A percentile compares a stretch with the other conserved stretches of the same genome.
Evolutionary conservation across 2,329 filamentous ascomycete species (phyloP).

Genomic region (Trichoderma sp.): DNA sequence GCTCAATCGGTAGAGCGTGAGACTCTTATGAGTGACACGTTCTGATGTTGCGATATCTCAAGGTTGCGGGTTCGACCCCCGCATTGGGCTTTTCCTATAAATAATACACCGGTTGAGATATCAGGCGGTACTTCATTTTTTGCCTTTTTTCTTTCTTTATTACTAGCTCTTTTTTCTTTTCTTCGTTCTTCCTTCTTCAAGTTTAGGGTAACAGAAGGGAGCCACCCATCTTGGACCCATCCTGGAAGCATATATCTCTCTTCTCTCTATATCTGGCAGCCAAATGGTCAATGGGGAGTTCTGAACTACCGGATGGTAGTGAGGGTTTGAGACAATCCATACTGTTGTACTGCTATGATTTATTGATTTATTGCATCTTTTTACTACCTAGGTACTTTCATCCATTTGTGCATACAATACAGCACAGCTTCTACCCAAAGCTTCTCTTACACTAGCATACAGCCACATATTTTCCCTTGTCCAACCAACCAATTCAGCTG

Average conservation of each 20-base stretch:
- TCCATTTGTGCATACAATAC: not conserved
- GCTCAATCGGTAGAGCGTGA: slow-evolving; percentile 64
- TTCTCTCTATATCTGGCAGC: not conserved
- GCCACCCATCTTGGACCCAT: not conserved
- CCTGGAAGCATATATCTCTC: too few species aligned
- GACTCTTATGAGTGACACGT: slow-evolving; percentile 55
- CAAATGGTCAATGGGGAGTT: not conserved
- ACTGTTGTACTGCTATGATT: not conserved
- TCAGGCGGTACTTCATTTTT: not conserved
- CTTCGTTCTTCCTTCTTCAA: not conserved
- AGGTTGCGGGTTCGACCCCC: slow-evolving; percentile 58
- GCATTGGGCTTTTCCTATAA: slow-evolving; percentile 44
- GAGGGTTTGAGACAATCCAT: not conserved
- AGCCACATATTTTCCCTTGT: not conserved
- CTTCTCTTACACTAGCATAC: not conserved
- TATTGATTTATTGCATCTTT: not conserved
- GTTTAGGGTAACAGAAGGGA: not conserved
- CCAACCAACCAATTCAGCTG: not conserved
- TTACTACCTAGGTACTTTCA: not conserved
- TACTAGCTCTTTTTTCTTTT: too few species aligned
- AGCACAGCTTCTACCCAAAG: not conserved
- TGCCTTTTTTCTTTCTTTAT: not conserved
- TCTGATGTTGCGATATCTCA: slow-evolving; percentile 42
- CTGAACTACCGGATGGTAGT: not conserved
- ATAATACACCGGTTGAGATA: slow-evolving; percentile 1